phyloP scores from a whole-genome alignment of 371 early-diverging fungal genomes.

The Mucor irregularis region DNA sequence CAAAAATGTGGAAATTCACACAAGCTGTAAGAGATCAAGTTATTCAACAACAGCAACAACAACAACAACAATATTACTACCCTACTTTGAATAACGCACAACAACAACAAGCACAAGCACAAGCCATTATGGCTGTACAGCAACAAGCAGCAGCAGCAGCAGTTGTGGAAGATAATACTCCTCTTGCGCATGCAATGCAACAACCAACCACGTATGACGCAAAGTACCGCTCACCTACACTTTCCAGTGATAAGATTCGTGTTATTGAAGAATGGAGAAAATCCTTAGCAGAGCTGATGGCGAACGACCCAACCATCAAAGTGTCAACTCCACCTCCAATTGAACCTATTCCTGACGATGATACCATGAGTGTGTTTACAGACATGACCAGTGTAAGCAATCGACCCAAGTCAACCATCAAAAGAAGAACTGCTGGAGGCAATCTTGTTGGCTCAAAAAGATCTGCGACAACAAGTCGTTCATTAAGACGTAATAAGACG shows the following conservation, averaged over 20 bases:
- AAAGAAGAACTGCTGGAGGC: slow-evolving; percentile 16
- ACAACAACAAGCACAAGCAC: slow-evolving; percentile 3
- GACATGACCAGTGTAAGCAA: slow-evolving; percentile 48
- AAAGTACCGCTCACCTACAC: not conserved
- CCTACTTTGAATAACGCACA: not conserved
- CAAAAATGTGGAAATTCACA: slow-evolving; percentile 50
- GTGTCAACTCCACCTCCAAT: slow-evolving; percentile 39
- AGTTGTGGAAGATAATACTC: slow-evolving; percentile 14
- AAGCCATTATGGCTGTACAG: slow-evolving; percentile 2
- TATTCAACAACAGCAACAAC: slow-evolving; percentile 19
- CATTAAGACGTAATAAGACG: slow-evolving; percentile 1
- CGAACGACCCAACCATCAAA: slow-evolving; percentile 27
- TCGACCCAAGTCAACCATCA: slow-evolving; percentile 19
- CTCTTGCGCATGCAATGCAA: slow-evolving; percentile 15
- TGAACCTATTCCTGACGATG: slow-evolving; percentile 49
- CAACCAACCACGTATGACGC: not conserved
- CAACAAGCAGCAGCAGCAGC: slow-evolving; percentile 10
- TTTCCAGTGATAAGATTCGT: slow-evolving; percentile 38
- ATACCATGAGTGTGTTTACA: slow-evolving; percentile 34
- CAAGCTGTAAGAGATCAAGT: slow-evolving; percentile 30
- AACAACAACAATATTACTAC: slow-evolving; percentile 15
- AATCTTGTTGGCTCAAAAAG: too few relatives aligned
- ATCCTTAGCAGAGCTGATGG: slow-evolving; percentile 45
- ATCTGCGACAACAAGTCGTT: not conserved
- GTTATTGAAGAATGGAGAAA: slow-evolving; percentile 52